These are phyloP conservation scores for Irineochytrium annulatum DNA, from an alignment of 192 early-diverging fungal species.

Conservation along the genomic window DNA sequence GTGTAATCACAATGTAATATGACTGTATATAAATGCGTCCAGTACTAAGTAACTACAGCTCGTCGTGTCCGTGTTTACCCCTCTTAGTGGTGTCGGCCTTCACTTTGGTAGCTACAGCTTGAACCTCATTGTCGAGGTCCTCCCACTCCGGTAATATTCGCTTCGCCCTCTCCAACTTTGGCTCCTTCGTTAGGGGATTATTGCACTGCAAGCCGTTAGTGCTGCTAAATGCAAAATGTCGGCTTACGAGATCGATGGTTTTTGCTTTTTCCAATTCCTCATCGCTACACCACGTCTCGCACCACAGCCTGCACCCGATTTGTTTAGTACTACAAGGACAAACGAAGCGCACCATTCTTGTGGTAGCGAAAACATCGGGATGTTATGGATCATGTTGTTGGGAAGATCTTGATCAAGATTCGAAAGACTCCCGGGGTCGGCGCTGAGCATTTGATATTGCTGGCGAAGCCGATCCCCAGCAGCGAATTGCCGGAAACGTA, in stretches of 20 bases:
- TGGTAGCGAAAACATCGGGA: slow-evolving; percentile 88
- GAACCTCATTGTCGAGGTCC: slow-evolving; percentile 65
- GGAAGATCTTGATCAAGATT: slow-evolving; percentile 98
- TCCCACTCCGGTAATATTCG: slow-evolving; percentile 94
- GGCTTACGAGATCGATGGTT: slow-evolving; percentile 89
- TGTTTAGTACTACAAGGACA: neutral
- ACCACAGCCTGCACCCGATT: slow-evolving; percentile 76
- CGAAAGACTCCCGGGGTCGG: slow-evolving; percentile 82
- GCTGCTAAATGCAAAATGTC: neutral
- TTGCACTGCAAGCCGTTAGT: slow-evolving; percentile 70
- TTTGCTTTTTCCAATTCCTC: slow-evolving; percentile 77
- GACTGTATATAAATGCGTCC: no score
- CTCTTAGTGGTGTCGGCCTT: slow-evolving; percentile 6
- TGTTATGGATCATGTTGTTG: slow-evolving; percentile 90
- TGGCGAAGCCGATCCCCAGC: slow-evolving; percentile 90
- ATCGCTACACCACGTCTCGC: slow-evolving; percentile 98
- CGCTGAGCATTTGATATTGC: slow-evolving; percentile 88
- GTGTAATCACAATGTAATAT: no score
- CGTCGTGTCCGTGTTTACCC: neutral
- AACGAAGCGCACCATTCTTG: slow-evolving; percentile 73
- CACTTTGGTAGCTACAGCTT: slow-evolving; percentile 28
- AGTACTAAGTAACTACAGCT: no score
- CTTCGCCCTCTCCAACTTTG: slow-evolving; percentile 91
- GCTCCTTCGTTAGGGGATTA: slow-evolving; percentile 97
- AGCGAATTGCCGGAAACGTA: slow-evolving; percentile 84